Evolutionary conservation across 2,329 filamentous ascomycete genomes (phyloP).

Genomic region (Emydomyces testavorans): DNA sequence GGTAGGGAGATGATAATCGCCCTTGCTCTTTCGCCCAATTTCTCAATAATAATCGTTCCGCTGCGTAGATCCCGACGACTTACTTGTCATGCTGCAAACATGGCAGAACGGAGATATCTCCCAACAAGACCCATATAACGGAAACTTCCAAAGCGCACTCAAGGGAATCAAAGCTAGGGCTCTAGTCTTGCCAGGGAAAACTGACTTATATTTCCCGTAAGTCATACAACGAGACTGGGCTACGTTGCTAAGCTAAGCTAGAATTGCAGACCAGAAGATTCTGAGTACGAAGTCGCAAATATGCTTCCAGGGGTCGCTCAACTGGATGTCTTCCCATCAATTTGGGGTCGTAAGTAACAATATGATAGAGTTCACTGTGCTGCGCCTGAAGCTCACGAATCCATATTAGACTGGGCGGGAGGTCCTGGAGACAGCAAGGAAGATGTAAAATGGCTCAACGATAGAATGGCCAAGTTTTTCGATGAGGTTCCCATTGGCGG

Average conservation of each 20-base stretch:
- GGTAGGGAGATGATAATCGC: conserved; percentile 25
- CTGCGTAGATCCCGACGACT: conserved; percentile 55
- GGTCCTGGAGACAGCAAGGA: conserved; percentile 60
- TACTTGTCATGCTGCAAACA: conserved; percentile 62
- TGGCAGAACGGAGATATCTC: conserved; percentile 68
- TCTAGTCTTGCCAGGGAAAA: conserved; percentile 58
- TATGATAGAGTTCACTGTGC: no score
- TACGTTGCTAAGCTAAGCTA: neutral
- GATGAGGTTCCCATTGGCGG: conserved; percentile 17
- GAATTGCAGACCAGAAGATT: conserved; percentile 55
- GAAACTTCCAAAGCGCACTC: conserved; percentile 55
- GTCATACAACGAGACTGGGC: conserved; percentile 19
- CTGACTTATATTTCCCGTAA: conserved; percentile 68
- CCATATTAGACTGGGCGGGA: conserved; percentile 45
- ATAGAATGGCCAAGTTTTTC: conserved; percentile 47
- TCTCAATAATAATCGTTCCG: neutral
- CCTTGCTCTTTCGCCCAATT: neutral
- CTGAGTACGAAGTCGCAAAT: conserved; percentile 56
- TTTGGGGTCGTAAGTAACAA: conserved; percentile 49
- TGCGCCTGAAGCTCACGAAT: neutral
- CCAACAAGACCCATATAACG: conserved; percentile 55
- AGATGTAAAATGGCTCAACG: conserved; percentile 61
- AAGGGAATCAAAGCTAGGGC: conserved; percentile 59
- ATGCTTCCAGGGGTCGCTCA: conserved; percentile 50
- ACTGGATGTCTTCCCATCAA: conserved; percentile 45